Conservation (phyloP, 75 land plant species). For the Sequoia sempervirens region DNA sequence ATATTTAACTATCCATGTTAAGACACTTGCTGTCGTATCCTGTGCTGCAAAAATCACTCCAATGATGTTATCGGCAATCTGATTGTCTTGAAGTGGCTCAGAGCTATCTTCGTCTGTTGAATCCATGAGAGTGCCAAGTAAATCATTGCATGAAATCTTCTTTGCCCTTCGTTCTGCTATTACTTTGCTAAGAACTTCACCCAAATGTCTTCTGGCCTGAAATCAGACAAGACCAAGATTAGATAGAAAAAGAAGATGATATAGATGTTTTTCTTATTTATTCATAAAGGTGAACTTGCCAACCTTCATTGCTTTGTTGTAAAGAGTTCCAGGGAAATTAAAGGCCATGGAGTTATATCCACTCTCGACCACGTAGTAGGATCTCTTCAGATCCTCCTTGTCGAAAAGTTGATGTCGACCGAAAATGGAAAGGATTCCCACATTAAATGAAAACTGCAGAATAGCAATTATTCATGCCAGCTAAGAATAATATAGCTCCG, state of each 20-base stretch:
- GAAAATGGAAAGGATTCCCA: constrained; percentile 43
- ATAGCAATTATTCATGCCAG: not conserved
- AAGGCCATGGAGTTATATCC: constrained; percentile 70
- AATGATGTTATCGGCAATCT: constrained; percentile 59
- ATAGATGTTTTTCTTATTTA: constrained; percentile 26
- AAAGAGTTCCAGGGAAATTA: constrained; percentile 53
- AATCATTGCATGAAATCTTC: constrained; percentile 25
- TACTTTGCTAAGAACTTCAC: constrained; percentile 45
- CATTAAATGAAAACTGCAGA: constrained; percentile 54
- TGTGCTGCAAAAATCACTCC: constrained; percentile 61
- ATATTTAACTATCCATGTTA: constrained; percentile 68
- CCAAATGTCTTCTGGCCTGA: constrained; percentile 69
- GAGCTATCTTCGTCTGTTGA: constrained; percentile 36
- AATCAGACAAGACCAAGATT: not conserved
- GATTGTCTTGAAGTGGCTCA: constrained; percentile 56
- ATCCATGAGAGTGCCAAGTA: constrained; percentile 62
- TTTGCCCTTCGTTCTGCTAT: constrained; percentile 37
- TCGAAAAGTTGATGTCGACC: constrained; percentile 29
- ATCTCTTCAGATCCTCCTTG: constrained; percentile 29
- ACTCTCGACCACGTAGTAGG: constrained; percentile 38
- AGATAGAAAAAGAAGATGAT: not conserved
- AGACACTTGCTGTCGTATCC: constrained; percentile 52
- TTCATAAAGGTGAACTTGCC: not conserved
- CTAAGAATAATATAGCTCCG: not conserved
- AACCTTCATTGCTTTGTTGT: constrained; percentile 48